Evolutionary conservation across 2,329 filamentous ascomycete species (phyloP), one percentile per base, ranked within the genome.

Genomic region (Epichloe gansuensis): DNA sequence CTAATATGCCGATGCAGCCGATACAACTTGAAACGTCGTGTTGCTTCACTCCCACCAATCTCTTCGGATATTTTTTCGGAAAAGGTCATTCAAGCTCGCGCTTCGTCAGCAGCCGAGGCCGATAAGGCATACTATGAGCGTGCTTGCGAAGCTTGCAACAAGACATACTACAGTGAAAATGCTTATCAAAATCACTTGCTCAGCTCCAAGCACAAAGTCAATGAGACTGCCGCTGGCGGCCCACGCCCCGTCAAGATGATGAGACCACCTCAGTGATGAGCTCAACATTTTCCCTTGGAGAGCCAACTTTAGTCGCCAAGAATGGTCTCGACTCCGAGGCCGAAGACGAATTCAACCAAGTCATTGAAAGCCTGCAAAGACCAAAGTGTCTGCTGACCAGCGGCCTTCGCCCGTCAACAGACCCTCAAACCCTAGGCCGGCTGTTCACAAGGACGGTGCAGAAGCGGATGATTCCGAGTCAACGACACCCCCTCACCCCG

Each of bases 81-180:
- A 62, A 97, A 97, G 69, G 91, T 98, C 41, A 75, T 96, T 15
- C 88, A 90, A 61, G 91, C 91, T 58, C 89, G 94, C 65, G 91
- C 91, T 31, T 82, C 81, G 7, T 86, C 90, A 15, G 87, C 80
- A 43, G 89, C 89, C 37, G 88, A 91, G 57, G 89, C 90, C 52
- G 87, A 90, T 57, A 89, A 88, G 69, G 91, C 91, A 4, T 83
- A 88, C 13, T 97, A 91, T 64, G 89, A 96, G 67, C 90, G 86
- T 64, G 72, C 76, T 34, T 98, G 93, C 69, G 75, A 82, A 3
- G 78, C 83, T 21, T 98, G 93, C 73, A 80, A 86, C 63, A 95
- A 95, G 74, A 90, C 86, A 13, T 98, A 95, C 69, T 97, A 85
- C 74, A 97, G 91, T 71, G 88, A 96, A 65, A 96, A 96, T 71